These are phyloP conservation scores for Fusarium sp. DNA, from an alignment of 2,329 filamentous ascomycete species.

Conservation along the genomic window DNA sequence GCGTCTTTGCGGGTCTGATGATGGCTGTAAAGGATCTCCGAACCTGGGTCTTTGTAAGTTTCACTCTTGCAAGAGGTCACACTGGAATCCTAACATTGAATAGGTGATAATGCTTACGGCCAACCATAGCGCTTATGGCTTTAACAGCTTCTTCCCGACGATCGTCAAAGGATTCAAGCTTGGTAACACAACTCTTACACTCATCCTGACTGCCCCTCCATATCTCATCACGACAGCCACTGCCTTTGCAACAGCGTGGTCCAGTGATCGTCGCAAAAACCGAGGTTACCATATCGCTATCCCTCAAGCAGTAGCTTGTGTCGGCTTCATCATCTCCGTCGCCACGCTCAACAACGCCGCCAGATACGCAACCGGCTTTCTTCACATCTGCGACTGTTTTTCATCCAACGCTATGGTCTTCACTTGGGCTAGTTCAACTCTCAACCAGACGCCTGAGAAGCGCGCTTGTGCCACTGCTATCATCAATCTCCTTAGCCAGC, in stretches of 20 bases:
- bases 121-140: constrained; percentile 5
- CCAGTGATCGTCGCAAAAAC: constrained; percentile 30
- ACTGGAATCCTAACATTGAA: neutral
- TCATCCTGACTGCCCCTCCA: neutral
- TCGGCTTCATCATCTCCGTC: constrained; percentile 36
- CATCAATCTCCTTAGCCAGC: constrained; percentile 32
- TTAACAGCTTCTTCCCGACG: constrained; percentile 10
- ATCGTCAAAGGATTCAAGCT: neutral
- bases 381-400: constrained; percentile 35
- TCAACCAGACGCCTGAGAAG: constrained; percentile 25
- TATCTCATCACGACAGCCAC: neutral
- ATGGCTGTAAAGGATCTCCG: constrained; percentile 35
- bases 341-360: constrained; percentile 32
- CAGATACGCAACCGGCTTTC: constrained; percentile 30
- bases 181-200: neutral
- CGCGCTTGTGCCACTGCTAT: constrained; percentile 32
- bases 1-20: constrained; percentile 35
- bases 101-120: neutral
- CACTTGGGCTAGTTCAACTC: constrained; percentile 25
- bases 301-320: constrained; percentile 15
- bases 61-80: fast-evolving
- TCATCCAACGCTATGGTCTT: constrained; percentile 29
- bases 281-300: constrained; percentile 34
- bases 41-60: constrained; percentile 34
- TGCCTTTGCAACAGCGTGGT: constrained; percentile 31